phyloP scores from a whole-genome alignment of 129 eudicot genomes.

The Silybum marianum region DNA sequence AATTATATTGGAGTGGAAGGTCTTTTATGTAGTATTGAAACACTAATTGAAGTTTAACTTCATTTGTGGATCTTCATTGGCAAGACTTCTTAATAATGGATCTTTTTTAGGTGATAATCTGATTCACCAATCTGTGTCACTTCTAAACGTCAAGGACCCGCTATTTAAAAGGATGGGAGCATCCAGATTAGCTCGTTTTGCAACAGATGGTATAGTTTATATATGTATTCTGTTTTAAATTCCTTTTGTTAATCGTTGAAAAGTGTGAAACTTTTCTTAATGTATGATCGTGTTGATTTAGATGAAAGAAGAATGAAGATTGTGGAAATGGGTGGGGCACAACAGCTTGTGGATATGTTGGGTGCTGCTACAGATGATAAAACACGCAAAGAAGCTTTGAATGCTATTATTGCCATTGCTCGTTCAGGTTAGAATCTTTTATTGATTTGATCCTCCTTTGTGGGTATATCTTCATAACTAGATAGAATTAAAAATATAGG shows the following conservation, averaged over 20 bases:
- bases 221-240: background rate
- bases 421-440: conserved; percentile 65
- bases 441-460: background rate
- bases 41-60: background rate
- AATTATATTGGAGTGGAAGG: background rate
- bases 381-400: conserved; percentile 89
- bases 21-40: background rate
- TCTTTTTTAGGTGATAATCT: conserved; percentile 70
- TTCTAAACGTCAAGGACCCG: conserved; percentile 90
- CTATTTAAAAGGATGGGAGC: conserved; percentile 96
- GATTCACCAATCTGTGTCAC: conserved; percentile 84
- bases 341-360: conserved; percentile 82
- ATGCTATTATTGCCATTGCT: conserved; percentile 81
- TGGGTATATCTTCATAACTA: background rate
- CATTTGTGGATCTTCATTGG: background rate
- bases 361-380: conserved; percentile 75
- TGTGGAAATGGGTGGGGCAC: conserved; percentile 87
- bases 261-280: background rate
- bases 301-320: conserved; percentile 90
- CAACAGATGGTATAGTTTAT: conserved; percentile 62
- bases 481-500: too few species aligned
- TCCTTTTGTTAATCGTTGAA: background rate
- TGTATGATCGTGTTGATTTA: conserved; percentile 15
- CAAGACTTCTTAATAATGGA: background rate
- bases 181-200: conserved; percentile 87